Evolutionary conservation across 2,329 filamentous ascomycete species (phyloP), one percentile per base, ranked within the genome.

Genomic region (Didymosphaeria variabile): DNA sequence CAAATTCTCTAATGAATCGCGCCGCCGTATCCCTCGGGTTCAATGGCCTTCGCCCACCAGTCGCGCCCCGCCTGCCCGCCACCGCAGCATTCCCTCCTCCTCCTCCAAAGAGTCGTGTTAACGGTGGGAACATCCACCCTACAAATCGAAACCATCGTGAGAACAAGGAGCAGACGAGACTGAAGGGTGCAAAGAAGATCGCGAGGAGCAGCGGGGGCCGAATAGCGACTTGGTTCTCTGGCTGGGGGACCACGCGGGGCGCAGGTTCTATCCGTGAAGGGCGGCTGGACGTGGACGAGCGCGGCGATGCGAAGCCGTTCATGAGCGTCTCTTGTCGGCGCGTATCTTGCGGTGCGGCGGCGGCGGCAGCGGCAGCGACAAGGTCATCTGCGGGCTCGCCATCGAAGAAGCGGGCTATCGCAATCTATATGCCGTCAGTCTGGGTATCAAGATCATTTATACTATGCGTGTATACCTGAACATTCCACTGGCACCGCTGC

Each of bases 381-480:
- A 88, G 90, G 76, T 79, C 76, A 60, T 97, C 92, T 52, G 93
- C 87, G 3, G 90, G 90, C 80, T 98, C 95, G 69, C 95, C 95
- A 73, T 99, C 95, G 77, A 97, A 99, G 86, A 98, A 98, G 75
- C 96, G 96, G 67, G 95, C 88, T 66, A 99, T 94, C 60, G 95
- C 94, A 71, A 98, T 97, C 90, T 97, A 75, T 34, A 29, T 44
- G 58, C 46, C 59, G 77, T 61, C 71, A 67, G 59, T 38, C 3
- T 32, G 31, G 42, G 31, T 1, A 46, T 31, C 2, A 23, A 8
- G 46, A 44, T 40, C 8, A 42, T 12, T 46, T 31, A 13, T n/a
- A 45, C 31, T 44, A n/a, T 15, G 26, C 8, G 17, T 17, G 61
- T 79, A 40, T 79, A 93, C 92, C 83, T 94, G 91, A 0, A 97